A percentile compares a stretch with the other conserved stretches of the same genome.
Evolutionary conservation across 1,139 yeast genomes (phyloP).

Genomic region (Lodderomyces theae): DNA sequence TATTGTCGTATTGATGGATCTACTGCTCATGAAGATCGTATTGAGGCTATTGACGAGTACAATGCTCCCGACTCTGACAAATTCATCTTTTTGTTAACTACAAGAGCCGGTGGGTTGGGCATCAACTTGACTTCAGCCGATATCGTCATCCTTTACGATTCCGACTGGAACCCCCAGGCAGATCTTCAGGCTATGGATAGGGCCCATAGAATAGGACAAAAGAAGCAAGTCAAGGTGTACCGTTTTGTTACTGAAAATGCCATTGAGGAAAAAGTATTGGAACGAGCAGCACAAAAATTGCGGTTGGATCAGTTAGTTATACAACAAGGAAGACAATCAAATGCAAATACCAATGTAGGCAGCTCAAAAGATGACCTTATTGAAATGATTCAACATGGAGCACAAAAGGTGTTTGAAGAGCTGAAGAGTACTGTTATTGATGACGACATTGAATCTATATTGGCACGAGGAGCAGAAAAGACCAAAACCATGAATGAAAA

Average conservation of each 20-base stretch:
- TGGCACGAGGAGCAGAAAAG: constrained; percentile 75
- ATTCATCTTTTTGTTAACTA: constrained; percentile 82
- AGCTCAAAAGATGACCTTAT: constrained; percentile 79
- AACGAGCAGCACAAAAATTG: constrained; percentile 92
- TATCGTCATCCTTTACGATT: constrained; percentile 82
- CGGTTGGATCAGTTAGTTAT: constrained; percentile 92
- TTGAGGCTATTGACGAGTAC: constrained; percentile 87
- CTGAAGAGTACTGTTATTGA: constrained; percentile 43
- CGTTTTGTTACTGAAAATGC: constrained; percentile 95
- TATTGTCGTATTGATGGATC: constrained; percentile 96
- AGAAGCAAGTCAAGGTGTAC: constrained; percentile 89
- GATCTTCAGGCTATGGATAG: constrained; percentile 99
- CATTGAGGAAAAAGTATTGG: constrained; percentile 92
- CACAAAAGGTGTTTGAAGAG: constrained; percentile 74
- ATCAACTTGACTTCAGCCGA: constrained; percentile 93
- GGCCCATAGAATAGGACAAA: constrained; percentile 97
- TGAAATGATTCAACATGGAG: constrained; percentile 97
- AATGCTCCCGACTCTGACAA: constrained; percentile 80
- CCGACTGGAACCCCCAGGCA: constrained; percentile 99
- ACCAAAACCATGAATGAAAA: constrained; percentile 75
- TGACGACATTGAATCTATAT: constrained; percentile 76
- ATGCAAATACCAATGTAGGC: constrained; percentile 34
- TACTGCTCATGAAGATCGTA: constrained; percentile 91
- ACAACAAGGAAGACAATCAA: constrained; percentile 78
- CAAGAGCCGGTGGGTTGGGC: constrained; percentile 99